These are phyloP conservation scores for Amaranthus cruentus DNA, from an alignment of 148 eudicot species.

Conservation along the genomic window DNA sequence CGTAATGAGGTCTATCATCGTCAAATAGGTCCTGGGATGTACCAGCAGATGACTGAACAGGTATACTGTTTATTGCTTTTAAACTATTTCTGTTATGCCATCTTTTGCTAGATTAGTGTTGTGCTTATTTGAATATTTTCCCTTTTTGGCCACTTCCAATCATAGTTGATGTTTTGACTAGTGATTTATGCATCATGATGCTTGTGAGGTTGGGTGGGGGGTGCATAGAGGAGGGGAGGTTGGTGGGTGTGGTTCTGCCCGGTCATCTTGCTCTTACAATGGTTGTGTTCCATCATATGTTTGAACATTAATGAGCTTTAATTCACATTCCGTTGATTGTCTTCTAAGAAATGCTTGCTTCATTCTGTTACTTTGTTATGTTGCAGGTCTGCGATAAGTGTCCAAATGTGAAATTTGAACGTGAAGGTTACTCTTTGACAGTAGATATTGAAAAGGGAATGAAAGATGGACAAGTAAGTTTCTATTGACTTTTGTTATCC, in stretches of 20 bases:
- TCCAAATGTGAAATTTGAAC: conserved; percentile 82
- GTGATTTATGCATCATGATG: not conserved
- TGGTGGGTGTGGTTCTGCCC: no score
- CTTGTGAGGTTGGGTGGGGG: not conserved
- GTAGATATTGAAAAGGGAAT: conserved; percentile 98
- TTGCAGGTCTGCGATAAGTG: conserved; percentile 90
- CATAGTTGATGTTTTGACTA: not conserved
- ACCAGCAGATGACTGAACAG: conserved; percentile 98
- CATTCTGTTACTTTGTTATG: not conserved
- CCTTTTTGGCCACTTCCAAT: not conserved
- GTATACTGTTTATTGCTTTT: conserved; percentile 28
- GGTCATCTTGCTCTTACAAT: not conserved
- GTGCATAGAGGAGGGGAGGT: not conserved
- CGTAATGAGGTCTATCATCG: conserved; percentile 94
- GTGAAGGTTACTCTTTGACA: conserved; percentile 83
- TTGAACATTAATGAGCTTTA: not conserved
- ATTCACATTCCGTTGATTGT: not conserved
- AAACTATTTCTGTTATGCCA: not conserved
- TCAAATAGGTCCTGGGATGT: conserved; percentile 99
- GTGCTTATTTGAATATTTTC: not conserved
- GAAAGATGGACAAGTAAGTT: conserved; percentile 94
- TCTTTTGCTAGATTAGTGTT: conserved; percentile 5
- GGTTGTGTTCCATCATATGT: not conserved
- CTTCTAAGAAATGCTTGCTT: not conserved
- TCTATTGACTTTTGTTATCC: conserved; percentile 5